A percentile compares a stretch with the other conserved stretches of the same genome.
These are phyloP conservation scores for Populus pruinosa DNA, from an alignment of 345 rosid genomes.

Conservation along the genomic window DNA sequence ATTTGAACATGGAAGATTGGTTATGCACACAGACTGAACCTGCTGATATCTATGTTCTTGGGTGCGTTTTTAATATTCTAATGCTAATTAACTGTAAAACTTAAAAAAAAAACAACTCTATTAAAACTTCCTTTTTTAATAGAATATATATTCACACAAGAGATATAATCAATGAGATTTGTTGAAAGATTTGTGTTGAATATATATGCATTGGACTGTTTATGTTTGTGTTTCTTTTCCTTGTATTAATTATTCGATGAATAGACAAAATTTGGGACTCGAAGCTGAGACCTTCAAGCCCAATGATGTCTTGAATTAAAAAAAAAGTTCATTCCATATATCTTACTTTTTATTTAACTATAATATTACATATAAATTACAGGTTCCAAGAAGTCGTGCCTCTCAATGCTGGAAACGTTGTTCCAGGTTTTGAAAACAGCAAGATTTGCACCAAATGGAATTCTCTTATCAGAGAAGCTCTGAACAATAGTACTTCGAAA, in stretches of 20 bases:
- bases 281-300: neutral
- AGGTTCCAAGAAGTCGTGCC: constrained; percentile 53
- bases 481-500: constrained; percentile 2
- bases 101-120: neutral
- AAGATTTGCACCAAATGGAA: constrained; percentile 28
- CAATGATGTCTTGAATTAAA: neutral
- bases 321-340: neutral
- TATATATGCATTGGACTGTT: no score
- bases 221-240: no score
- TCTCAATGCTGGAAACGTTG: constrained; percentile 32
- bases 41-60: constrained; percentile 37
- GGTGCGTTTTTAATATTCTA: constrained; percentile 16
- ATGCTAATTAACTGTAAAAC: neutral
- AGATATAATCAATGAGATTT: neutral
- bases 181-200: neutral
- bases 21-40: constrained; percentile 6
- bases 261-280: neutral
- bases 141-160: no score
- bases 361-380: neutral
- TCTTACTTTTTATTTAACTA: no score
- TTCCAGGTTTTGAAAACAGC: constrained; percentile 28
- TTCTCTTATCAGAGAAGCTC: constrained; percentile 25
- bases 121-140: neutral
- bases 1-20: constrained; percentile 30
- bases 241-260: no score